These are phyloP conservation scores for Exophiala calicioides DNA, from an alignment of 2,329 filamentous ascomycete species.

Conservation along the genomic window DNA sequence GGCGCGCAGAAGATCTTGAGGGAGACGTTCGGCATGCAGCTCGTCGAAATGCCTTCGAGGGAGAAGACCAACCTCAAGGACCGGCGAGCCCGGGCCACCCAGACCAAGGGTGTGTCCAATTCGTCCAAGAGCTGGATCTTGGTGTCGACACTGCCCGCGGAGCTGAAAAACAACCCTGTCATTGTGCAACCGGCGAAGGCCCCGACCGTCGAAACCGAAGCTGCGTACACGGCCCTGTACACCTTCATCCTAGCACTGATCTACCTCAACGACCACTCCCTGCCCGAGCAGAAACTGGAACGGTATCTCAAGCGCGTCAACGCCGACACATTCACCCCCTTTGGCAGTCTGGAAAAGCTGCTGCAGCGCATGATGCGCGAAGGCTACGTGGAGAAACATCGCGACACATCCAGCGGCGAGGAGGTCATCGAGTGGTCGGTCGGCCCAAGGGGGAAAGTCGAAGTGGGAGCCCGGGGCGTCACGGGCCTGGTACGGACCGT, in stretches of 20 bases:
- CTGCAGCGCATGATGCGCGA: conserved; percentile 76
- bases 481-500: conserved; percentile 65
- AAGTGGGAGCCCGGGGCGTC: conserved; percentile 77
- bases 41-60: conserved; percentile 76
- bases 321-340: conserved; percentile 70
- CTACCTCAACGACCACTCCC: conserved; percentile 66
- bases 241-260: conserved; percentile 78
- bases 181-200: conserved; percentile 70
- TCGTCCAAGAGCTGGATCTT: conserved; percentile 75
- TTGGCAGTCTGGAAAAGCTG: conserved; percentile 73
- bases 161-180: conserved; percentile 61
- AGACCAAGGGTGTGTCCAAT: conserved; percentile 52
- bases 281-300: conserved; percentile 77
- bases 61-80: conserved; percentile 76
- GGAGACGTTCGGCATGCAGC: conserved; percentile 83
- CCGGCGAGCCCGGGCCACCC: conserved; percentile 25
- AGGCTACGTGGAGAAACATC: conserved; percentile 75
- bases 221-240: conserved; percentile 79
- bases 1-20: conserved; percentile 72
- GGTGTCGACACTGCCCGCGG: conserved; percentile 67
- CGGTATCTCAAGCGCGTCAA: conserved; percentile 75
- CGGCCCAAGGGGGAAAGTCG: conserved; percentile 80
- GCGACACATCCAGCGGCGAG: conserved; percentile 70
- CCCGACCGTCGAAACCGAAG: conserved; percentile 67
- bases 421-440: conserved; percentile 79